Conservation (phyloP, 2,329 filamentous ascomycete species). For the Fusarium torreyae region DNA sequence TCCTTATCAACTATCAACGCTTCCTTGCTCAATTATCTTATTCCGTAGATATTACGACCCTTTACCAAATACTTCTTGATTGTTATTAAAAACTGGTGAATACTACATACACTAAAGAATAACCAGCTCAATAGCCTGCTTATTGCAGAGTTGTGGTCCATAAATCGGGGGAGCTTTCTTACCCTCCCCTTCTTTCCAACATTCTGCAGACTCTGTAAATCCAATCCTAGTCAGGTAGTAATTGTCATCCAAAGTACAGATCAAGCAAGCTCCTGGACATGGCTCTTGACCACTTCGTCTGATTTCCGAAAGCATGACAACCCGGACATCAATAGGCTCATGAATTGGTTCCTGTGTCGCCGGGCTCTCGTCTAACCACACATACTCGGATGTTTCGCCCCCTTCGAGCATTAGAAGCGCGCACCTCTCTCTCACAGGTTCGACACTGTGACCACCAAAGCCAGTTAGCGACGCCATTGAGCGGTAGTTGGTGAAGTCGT, state of each 20-base stretch:
- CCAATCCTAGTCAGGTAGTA: slow-evolving; percentile 10
- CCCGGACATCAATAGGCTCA: not conserved
- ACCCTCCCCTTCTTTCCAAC: rapidly evolving
- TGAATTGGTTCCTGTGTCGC: not conserved
- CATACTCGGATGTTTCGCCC: not conserved
- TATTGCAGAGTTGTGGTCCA: not conserved
- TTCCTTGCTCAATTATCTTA: no score
- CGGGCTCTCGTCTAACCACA: slow-evolving; percentile 7
- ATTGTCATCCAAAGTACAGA: slow-evolving; percentile 16
- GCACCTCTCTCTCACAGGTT: not conserved
- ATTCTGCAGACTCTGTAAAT: not conserved
- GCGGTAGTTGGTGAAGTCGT: slow-evolving; percentile 2
- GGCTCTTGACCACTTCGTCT: not conserved
- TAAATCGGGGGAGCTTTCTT: not conserved
- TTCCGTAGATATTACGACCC: no score
- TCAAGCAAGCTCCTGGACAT: slow-evolving; percentile 1
- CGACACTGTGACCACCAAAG: not conserved
- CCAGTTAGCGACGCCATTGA: not conserved
- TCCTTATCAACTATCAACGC: no score
- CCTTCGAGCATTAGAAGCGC: not conserved
- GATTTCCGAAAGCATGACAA: slow-evolving; percentile 3
- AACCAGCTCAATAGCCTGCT: not conserved
- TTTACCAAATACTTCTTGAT: no score
- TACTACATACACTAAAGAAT: no score
- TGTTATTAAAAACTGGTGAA: no score